Percentiles rank a stretch among this genome's conserved stretches.
phyloP scores from a whole-genome alignment of 2,329 filamentous ascomycete genomes.

The Pezicula carpinea region DNA sequence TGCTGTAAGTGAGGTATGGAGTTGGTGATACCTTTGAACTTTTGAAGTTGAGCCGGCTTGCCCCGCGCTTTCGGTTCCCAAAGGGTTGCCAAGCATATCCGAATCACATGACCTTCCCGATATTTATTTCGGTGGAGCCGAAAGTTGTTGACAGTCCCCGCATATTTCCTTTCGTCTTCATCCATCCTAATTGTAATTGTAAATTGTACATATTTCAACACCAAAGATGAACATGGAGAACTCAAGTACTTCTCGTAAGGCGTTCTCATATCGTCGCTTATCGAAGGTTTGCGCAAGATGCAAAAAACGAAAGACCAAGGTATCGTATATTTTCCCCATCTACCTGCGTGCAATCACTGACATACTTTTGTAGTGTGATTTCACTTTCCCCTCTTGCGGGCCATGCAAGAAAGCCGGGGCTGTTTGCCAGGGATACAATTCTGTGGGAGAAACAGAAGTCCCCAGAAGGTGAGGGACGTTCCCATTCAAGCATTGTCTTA shows the following conservation, averaged over 20 bases:
- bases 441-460: background rate
- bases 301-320: conserved; percentile 5
- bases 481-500: background rate
- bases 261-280: conserved; percentile 1
- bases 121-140: too few species aligned
- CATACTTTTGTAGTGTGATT: conserved; percentile 1
- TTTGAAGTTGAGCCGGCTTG: too few species aligned
- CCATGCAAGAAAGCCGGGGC: conserved; percentile 3
- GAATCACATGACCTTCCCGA: too few species aligned
- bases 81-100: too few species aligned
- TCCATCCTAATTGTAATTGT: too few species aligned
- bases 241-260: background rate
- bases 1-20: too few species aligned
- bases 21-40: too few species aligned
- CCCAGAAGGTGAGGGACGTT: background rate
- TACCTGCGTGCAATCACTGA: background rate
- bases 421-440: conserved; percentile 1
- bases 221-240: background rate
- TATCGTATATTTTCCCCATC: background rate
- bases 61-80: too few species aligned
- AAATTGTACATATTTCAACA: background rate
- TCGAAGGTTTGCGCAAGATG: conserved; percentile 3
- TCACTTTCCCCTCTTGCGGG: background rate
- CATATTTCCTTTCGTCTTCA: too few species aligned
- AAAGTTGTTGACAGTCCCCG: too few species aligned